Evolutionary conservation across 2,329 filamentous ascomycete species (phyloP).

Genomic region (Colletotrichum sp.): DNA sequence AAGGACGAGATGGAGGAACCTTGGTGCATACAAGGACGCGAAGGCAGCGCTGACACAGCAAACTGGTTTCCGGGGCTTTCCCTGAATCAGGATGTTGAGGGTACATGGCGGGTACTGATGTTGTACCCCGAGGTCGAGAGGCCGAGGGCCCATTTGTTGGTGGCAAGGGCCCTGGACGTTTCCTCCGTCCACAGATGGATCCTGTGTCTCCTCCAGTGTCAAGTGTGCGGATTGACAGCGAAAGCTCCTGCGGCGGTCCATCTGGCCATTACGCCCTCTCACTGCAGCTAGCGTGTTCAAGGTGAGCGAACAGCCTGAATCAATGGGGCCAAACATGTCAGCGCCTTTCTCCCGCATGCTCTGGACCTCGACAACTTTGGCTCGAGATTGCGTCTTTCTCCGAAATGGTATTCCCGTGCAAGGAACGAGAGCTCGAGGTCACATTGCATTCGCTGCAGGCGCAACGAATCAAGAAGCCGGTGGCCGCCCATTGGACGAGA

Average conservation of each 20-base stretch:
- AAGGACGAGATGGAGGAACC: not conserved
- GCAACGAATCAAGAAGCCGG: not conserved
- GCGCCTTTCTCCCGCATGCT: not conserved
- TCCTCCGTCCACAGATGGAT: not conserved
- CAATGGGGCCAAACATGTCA: not conserved
- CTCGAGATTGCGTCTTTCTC: not conserved
- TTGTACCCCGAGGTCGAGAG: not conserved
- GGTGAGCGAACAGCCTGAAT: not conserved
- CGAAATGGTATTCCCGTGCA: not conserved
- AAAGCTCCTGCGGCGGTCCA: not conserved
- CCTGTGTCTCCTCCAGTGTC: not conserved
- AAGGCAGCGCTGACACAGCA: not conserved
- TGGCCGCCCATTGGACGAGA: not conserved
- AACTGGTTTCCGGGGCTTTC: not conserved
- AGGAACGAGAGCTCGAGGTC: not conserved
- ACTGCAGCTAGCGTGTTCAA: constrained; percentile 7
- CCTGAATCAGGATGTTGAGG: not conserved
- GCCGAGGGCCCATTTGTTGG: not conserved
- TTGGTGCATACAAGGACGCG: not conserved
- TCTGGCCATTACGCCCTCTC: not conserved
- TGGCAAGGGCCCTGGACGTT: not conserved
- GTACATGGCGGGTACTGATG: constrained; percentile 6
- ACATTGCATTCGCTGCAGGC: not conserved
- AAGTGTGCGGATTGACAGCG: not conserved
- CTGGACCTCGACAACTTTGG: not conserved